Conservation (phyloP, 352 stramenopile species). For the Phytophthora capsici region DNA sequence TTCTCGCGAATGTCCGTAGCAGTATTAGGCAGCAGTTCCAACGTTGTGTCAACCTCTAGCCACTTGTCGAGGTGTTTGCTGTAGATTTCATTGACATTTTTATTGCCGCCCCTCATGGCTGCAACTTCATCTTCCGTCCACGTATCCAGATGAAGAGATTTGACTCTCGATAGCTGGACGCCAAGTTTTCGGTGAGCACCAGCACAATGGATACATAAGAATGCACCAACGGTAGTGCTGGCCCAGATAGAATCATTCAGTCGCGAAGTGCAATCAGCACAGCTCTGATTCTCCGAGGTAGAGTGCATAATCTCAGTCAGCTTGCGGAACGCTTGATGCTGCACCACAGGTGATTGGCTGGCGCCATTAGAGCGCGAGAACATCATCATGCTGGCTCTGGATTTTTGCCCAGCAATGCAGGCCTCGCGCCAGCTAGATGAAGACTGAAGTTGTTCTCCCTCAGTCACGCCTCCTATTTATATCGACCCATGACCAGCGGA, state of each 20-base stretch:
- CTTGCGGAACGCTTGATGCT: constrained; percentile 56
- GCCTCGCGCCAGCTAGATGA: background rate
- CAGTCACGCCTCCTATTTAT: constrained; percentile 29
- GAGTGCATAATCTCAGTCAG: constrained; percentile 71
- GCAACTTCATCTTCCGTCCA: constrained; percentile 78
- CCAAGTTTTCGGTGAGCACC: constrained; percentile 95
- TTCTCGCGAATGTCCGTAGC: constrained; percentile 53
- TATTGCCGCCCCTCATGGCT: constrained; percentile 81
- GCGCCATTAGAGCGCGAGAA: constrained; percentile 37
- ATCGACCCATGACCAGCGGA: constrained; percentile 8
- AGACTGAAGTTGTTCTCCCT: constrained; percentile 10
- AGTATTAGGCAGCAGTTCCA: constrained; percentile 47
- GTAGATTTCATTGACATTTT: constrained; percentile 63
- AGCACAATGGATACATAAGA: constrained; percentile 96
- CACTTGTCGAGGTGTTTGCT: constrained; percentile 66
- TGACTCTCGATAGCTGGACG: constrained; percentile 93
- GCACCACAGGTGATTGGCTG: constrained; percentile 31
- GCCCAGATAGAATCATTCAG: constrained; percentile 93
- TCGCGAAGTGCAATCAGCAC: constrained; percentile 76
- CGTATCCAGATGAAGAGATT: constrained; percentile 80
- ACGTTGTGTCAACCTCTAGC: constrained; percentile 45
- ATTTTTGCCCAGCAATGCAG: background rate
- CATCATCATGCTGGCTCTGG: constrained; percentile 43
- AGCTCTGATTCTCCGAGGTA: constrained; percentile 67
- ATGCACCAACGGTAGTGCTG: constrained; percentile 92